Evolutionary conservation across 257 asterid genomes (phyloP), one percentile per base, ranked within the genome.

Genomic region (Nicotiana attenuata): DNA sequence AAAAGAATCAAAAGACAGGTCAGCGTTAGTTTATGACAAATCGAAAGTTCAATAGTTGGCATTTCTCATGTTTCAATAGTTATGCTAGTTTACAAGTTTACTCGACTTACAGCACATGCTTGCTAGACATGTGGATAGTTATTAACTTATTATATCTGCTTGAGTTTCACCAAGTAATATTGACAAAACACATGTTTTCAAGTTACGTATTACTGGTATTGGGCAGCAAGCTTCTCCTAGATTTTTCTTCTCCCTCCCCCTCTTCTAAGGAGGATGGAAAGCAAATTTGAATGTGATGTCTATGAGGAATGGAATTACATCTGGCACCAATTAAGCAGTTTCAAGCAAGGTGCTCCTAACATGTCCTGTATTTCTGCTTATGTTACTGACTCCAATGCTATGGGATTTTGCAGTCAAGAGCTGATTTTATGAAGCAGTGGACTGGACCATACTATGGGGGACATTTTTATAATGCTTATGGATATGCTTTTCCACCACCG

Each of bases 361-460:
- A 20, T 8, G 24, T 20, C 29, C 15, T n/a, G 26, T 59, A 59
- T n/a, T 56, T 56, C 22, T 6, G 24, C 63, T n/a, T 50, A 60
- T 33, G 38, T 76, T 8, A 5, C 64, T 26, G 19, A 52, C 80
- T 76, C 33, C 22, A 24, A 20, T 9, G 16, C n/a, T 65, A 26
- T 66, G 71, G 24, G 55, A n/a, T 77, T 82, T 81, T 83, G 86
- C 97, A 93, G 99, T 84, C 87, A 4, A 87, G 92, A 82, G 84
- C 87, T 61, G 93, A 92, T 52, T 92, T 85, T 66, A 90, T 91
- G 35, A 91, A 90, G 73, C 98, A 91, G 31, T 93, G 97, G 97
- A 89, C 88, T 17, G 95, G 93, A 33, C 75, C 94, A 45, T 93
- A 92, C 94, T 93, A 93, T 28, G 97, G 97, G 45, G 91, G 92